These are phyloP conservation scores for Teunomyces stri DNA, from an alignment of 805 yeast genomes.

Conservation along the genomic window DNA sequence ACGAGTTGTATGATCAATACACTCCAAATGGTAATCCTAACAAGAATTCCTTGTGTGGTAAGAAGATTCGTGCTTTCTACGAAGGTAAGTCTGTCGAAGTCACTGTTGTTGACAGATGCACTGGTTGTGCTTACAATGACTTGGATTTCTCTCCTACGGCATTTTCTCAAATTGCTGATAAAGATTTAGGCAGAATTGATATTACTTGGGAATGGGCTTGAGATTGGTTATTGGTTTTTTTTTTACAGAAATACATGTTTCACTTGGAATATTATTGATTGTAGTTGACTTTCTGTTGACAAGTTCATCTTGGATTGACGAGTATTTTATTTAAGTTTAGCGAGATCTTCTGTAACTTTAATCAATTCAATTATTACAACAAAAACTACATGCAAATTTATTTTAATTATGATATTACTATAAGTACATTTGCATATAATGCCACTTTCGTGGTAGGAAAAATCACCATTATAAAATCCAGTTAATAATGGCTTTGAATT, in stretches of 20 bases:
- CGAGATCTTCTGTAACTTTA: too few species aligned
- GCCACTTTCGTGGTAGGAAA: background rate
- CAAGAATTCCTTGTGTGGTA: conserved; percentile 52
- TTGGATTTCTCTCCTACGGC: conserved; percentile 65
- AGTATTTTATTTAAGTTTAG: too few species aligned
- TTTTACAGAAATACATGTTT: background rate
- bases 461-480: conserved; percentile 19
- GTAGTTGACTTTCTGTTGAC: too few species aligned
- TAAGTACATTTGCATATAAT: background rate
- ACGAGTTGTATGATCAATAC: conserved; percentile 35
- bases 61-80: conserved; percentile 45
- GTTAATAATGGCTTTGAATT: conserved; percentile 11
- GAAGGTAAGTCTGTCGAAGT: conserved; percentile 54
- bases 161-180: conserved; percentile 49
- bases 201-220: conserved; percentile 47
- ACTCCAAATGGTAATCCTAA: conserved; percentile 38
- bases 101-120: conserved; percentile 57
- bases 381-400: background rate
- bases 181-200: conserved; percentile 51
- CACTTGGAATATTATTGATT: background rate
- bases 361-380: background rate
- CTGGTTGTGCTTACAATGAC: conserved; percentile 48
- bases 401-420: background rate
- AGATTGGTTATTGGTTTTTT: background rate
- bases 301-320: too few species aligned